These are phyloP conservation scores for Cucumis variabilis DNA, from an alignment of 331 rosid genomes.

Conservation along the genomic window DNA sequence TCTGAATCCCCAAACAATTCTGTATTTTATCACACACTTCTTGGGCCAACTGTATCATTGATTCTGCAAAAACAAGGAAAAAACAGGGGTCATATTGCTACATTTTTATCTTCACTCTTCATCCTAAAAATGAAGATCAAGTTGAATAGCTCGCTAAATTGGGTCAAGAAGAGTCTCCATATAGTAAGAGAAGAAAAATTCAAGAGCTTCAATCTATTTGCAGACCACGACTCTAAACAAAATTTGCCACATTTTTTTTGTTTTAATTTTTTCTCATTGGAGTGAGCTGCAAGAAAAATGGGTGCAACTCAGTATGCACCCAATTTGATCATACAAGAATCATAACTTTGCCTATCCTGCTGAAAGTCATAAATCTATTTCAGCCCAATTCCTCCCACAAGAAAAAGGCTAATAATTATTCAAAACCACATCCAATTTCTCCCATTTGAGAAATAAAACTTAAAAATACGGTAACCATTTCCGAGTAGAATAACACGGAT, in stretches of 20 bases:
- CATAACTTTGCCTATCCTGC: neutral
- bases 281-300: too few relatives aligned
- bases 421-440: neutral
- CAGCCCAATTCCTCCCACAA: neutral
- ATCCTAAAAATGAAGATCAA: neutral
- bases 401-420: neutral
- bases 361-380: neutral
- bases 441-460: neutral
- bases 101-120: too few relatives aligned
- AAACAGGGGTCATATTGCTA: neutral
- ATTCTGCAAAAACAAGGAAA: slow-evolving; percentile 50
- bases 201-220: too few relatives aligned
- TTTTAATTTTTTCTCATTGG: too few relatives aligned
- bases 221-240: too few relatives aligned
- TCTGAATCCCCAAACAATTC: slow-evolving; percentile 61
- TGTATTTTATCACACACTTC: slow-evolving; percentile 54
- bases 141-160: neutral
- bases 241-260: too few relatives aligned
- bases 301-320: neutral
- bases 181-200: neutral
- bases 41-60: slow-evolving; percentile 63
- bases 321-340: neutral
- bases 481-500: neutral
- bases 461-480: neutral
- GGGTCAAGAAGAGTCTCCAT: neutral